Conservation (phyloP, 176 grass and related monocot genomes). For the Raddia distichophylla region DNA sequence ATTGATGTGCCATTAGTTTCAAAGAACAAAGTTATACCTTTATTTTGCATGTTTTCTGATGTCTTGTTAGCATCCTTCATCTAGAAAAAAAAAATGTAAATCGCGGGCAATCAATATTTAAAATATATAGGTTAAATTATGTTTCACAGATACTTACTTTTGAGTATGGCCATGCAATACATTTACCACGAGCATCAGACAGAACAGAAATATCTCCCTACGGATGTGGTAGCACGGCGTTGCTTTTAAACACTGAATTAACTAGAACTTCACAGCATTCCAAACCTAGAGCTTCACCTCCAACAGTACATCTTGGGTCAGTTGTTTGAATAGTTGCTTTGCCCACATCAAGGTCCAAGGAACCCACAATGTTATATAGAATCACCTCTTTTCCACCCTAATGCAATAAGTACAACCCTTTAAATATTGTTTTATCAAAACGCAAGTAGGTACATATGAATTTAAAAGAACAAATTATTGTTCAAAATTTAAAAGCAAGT, state of each 20-base stretch:
- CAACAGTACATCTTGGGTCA: neutral
- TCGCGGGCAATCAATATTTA: no score
- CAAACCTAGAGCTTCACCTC: neutral
- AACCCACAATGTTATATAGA: neutral
- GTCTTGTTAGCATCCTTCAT: no score
- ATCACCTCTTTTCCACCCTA: constrained; percentile 5
- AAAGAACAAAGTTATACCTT: no score
- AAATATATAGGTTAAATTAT: no score
- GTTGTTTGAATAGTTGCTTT: neutral
- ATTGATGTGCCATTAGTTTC: no score
- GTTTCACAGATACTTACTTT: no score
- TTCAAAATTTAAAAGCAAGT: neutral
- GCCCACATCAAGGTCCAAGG: neutral
- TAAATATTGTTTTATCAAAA: no score
- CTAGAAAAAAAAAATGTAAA: no score
- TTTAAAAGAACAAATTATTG: no score
- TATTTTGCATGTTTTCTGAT: no score
- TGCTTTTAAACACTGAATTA: neutral
- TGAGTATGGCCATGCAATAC: neutral
- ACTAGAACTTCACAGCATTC: neutral
- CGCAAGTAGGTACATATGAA: no score
- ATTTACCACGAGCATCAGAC: neutral
- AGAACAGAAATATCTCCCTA: neutral
- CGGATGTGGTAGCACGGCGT: neutral
- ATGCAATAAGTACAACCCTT: neutral